phyloP scores from a whole-genome alignment of 2,329 filamentous ascomycete genomes.

The Talaromyces sp. region DNA sequence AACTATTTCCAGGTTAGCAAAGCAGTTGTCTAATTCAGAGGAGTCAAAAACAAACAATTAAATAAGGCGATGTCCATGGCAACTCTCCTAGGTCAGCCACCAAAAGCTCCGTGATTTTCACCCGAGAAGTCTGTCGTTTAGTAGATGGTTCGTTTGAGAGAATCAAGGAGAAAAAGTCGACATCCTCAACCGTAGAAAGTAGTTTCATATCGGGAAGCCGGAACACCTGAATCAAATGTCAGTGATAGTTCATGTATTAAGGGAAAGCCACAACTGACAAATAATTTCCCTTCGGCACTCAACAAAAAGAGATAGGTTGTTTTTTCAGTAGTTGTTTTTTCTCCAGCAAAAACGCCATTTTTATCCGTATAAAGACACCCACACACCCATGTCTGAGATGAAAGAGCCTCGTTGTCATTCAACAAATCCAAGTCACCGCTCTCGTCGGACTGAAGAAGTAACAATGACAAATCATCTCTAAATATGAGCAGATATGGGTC shows the following conservation, averaged over 20 bases:
- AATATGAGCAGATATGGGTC: conserved; percentile 83
- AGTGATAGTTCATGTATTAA: neutral
- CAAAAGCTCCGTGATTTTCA: conserved; percentile 71
- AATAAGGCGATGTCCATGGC: conserved; percentile 65
- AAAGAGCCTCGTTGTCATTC: conserved; percentile 55
- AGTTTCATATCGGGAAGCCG: conserved; percentile 68
- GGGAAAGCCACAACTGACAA: conserved; percentile 50
- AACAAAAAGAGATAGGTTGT: conserved; percentile 72
- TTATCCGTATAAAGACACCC: conserved; percentile 77
- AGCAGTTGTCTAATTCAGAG: neutral
- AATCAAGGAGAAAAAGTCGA: conserved; percentile 72
- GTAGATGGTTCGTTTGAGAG: conserved; percentile 66
- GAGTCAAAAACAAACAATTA: conserved; percentile 61
- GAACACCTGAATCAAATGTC: conserved; percentile 58
- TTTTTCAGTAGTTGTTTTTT: conserved; percentile 22
- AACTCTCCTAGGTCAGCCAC: conserved; percentile 80
- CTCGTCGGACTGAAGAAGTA: conserved; percentile 72
- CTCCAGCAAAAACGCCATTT: conserved; percentile 47
- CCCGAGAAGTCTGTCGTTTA: conserved; percentile 66
- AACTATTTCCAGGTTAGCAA: conserved; percentile 45
- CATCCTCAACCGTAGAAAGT: conserved; percentile 68
- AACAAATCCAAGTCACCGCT: conserved; percentile 83
- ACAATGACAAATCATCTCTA: conserved; percentile 75
- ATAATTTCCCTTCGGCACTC: conserved; percentile 66
- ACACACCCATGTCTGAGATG: conserved; percentile 70